phyloP scores from a whole-genome alignment of 2,329 filamentous ascomycete genomes.

The Polychaeton citri region DNA sequence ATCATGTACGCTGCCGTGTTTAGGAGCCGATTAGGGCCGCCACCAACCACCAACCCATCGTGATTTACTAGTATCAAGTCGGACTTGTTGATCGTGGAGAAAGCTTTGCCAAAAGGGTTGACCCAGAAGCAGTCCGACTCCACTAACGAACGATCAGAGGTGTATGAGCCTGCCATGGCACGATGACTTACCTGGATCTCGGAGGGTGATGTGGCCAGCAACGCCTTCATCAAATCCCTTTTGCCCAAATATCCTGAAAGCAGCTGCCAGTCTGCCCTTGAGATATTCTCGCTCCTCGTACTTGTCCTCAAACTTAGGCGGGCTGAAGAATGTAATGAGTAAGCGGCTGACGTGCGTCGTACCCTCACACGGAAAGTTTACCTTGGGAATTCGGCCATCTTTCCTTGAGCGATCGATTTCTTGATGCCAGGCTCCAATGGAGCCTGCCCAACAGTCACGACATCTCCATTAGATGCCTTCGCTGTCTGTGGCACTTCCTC shows the following conservation, averaged over 20 bases:
- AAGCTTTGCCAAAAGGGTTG: constrained; percentile 30
- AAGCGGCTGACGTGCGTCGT: too few species aligned
- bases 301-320: constrained; percentile 22
- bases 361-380: too few species aligned
- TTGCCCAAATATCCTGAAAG: constrained; percentile 31
- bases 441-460: constrained; percentile 15
- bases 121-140: constrained; percentile 25
- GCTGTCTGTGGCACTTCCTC: constrained; percentile 7
- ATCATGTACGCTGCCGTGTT: constrained; percentile 37
- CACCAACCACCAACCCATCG: constrained; percentile 29
- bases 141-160: too few species aligned
- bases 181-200: too few species aligned
- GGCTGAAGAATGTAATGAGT: too few species aligned
- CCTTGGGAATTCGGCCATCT: constrained; percentile 17
- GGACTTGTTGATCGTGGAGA: constrained; percentile 29
- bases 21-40: constrained; percentile 24
- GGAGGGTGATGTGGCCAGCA: constrained; percentile 29
- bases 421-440: constrained; percentile 21
- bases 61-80: constrained; percentile 34
- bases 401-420: constrained; percentile 17
- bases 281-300: constrained; percentile 27
- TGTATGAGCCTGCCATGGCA: too few species aligned
- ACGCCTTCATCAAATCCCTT: constrained; percentile 28
- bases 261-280: constrained; percentile 31
- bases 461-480: constrained; percentile 12